These are phyloP conservation scores for Achlya hypogyna DNA, from an alignment of 352 stramenopile species.

Conservation along the genomic window DNA sequence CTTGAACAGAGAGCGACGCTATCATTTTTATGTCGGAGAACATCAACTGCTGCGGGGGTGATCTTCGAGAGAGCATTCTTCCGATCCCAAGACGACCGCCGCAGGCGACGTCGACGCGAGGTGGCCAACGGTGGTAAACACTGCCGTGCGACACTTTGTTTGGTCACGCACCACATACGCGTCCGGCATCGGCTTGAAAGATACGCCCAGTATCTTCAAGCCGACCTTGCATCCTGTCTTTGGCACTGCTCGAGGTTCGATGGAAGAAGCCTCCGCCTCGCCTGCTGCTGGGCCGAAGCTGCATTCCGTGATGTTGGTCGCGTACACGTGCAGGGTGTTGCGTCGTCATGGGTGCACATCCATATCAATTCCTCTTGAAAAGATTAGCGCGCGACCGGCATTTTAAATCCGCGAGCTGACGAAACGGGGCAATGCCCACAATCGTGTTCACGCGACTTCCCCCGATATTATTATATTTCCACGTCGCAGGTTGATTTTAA, in stretches of 20 bases:
- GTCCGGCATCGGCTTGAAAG: not conserved
- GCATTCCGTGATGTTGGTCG: too few species aligned
- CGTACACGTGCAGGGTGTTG: too few species aligned
- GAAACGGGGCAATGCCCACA: not conserved
- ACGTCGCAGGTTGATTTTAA: too few species aligned
- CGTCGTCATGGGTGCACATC: too few species aligned
- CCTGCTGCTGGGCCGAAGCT: too few species aligned
- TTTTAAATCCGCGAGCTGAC: not conserved
- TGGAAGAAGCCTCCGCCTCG: too few species aligned
- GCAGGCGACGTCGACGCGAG: too few species aligned
- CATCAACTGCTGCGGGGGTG: too few species aligned
- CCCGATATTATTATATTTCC: not conserved
- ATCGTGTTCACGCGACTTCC: constrained; percentile 7
- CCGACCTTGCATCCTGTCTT: not conserved
- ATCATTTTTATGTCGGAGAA: constrained; percentile 10
- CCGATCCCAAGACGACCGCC: too few species aligned
- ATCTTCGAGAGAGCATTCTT: too few species aligned
- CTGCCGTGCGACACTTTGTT: not conserved
- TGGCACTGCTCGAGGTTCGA: not conserved
- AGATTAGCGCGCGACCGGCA: too few species aligned
- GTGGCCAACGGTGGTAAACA: not conserved
- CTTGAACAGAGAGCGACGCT: not conserved
- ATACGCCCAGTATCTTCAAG: not conserved
- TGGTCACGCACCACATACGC: not conserved
- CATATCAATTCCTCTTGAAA: too few species aligned